Evolutionary conservation across 768 basidiomycete genomes (phyloP).

Genomic region (Chiua virens): DNA sequence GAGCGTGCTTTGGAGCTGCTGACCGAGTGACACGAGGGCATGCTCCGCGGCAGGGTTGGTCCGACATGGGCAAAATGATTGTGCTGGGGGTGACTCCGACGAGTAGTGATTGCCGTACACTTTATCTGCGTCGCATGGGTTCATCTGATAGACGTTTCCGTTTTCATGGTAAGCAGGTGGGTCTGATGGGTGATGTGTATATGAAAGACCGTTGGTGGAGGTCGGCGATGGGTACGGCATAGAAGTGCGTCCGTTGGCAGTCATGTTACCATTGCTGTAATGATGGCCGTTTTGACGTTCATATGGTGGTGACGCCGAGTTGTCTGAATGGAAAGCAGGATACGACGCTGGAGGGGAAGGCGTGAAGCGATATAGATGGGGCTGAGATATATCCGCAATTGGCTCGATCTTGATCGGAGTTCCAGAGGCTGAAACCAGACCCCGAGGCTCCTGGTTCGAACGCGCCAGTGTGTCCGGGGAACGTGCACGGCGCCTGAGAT

Average conservation of each 20-base stretch:
- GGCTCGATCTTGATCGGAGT: slow-evolving; percentile 72
- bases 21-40: slow-evolving; percentile 59
- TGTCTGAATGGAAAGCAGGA: slow-evolving; percentile 50
- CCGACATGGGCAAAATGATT: slow-evolving; percentile 59
- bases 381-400: slow-evolving; percentile 43
- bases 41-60: slow-evolving; percentile 59
- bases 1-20: slow-evolving; percentile 60
- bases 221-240: slow-evolving; percentile 37
- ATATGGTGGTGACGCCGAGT: slow-evolving; percentile 35
- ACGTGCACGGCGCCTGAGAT: slow-evolving; percentile 41
- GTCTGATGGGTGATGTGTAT: slow-evolving; percentile 34
- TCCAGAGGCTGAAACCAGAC: slow-evolving; percentile 45
- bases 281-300: slow-evolving; percentile 35
- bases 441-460: slow-evolving; percentile 37
- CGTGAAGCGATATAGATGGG: slow-evolving; percentile 69
- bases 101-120: slow-evolving; percentile 33
- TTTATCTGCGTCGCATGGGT: slow-evolving; percentile 35
- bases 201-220: slow-evolving; percentile 34
- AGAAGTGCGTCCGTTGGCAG: slow-evolving; percentile 27
- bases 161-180: slow-evolving; percentile 34
- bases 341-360: slow-evolving; percentile 59
- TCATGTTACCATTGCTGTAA: slow-evolving; percentile 31
- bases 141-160: slow-evolving; percentile 38
- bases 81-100: slow-evolving; percentile 33
- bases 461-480: slow-evolving; percentile 36